Conservation (phyloP, 768 basidiomycete genomes). For the Wakefieldia striispora region DNA sequence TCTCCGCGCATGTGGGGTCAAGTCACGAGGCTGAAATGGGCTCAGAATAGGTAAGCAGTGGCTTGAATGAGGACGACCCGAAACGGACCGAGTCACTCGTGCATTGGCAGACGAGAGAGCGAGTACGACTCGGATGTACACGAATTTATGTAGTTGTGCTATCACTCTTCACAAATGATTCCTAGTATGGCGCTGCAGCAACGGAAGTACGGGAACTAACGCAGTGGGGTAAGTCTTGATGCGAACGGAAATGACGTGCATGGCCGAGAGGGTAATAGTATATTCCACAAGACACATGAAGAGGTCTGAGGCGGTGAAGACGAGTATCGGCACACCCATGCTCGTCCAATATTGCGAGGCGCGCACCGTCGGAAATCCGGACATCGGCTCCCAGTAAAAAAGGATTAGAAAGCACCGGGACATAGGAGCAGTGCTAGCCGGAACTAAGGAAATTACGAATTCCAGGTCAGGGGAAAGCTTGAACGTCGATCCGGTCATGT, state of each 20-base stretch:
- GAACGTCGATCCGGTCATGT: constrained; percentile 24
- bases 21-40: constrained; percentile 20
- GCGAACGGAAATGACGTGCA: constrained; percentile 18
- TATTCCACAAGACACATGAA: not conserved
- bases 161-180: constrained; percentile 4
- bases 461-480: not conserved
- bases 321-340: not conserved
- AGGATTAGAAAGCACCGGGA: not conserved
- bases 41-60: constrained; percentile 17
- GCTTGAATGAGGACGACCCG: constrained; percentile 3
- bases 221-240: not conserved
- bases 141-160: constrained; percentile 9
- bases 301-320: not conserved
- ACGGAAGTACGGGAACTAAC: constrained; percentile 1
- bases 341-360: constrained; percentile 2
- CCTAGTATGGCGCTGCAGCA: not conserved
- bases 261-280: not conserved
- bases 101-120: constrained; percentile 9
- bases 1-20: constrained; percentile 30
- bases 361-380: constrained; percentile 1
- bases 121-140: not conserved
- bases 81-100: constrained; percentile 1
- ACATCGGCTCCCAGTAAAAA: not conserved
- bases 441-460: not conserved
- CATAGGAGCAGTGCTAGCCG: not conserved